phyloP scores from a whole-genome alignment of 1,139 yeast species.

The Candida gigantensis region DNA sequence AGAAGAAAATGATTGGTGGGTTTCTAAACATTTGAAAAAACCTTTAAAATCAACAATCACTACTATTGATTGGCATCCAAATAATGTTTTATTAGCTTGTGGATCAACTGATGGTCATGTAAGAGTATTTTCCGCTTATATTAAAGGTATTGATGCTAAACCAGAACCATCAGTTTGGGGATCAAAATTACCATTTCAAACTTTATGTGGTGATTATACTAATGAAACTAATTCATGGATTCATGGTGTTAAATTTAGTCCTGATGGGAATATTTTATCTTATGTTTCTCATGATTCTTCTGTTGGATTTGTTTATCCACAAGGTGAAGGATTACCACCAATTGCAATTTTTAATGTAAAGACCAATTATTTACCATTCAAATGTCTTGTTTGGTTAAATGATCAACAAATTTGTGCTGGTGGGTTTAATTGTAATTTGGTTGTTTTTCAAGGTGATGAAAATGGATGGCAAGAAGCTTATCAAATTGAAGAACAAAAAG shows the following conservation, averaged over 20 bases:
- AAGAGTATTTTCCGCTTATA: conserved; percentile 88
- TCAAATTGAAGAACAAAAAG: conserved; percentile 60
- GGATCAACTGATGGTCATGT: conserved; percentile 97
- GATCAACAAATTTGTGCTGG: conserved; percentile 77
- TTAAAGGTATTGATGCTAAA: conserved; percentile 85
- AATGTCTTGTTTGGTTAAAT: conserved; percentile 66
- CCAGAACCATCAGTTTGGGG: conserved; percentile 93
- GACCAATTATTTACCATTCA: conserved; percentile 83
- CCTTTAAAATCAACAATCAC: conserved; percentile 88
- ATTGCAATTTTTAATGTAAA: conserved; percentile 46
- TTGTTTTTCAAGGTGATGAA: conserved; percentile 73
- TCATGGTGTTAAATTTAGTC: conserved; percentile 86
- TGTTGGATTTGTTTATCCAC: conserved; percentile 73
- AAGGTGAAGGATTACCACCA: conserved; percentile 63
- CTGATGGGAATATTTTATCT: conserved; percentile 75
- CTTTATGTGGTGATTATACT: conserved; percentile 83
- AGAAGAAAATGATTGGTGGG: conserved; percentile 99
- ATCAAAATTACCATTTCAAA: conserved; percentile 91
- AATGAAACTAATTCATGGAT: conserved; percentile 86
- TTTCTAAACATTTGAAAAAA: conserved; percentile 92
- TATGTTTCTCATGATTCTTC: conserved; percentile 81
- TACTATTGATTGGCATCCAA: conserved; percentile 91
- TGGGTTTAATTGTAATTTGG: conserved; percentile 91
- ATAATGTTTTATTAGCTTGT: conserved; percentile 81
- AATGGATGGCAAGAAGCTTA: conserved; percentile 67